Percentiles rank a stretch among this genome's conserved stretches.
These are phyloP conservation scores for Diutina mesorugosa DNA, from an alignment of 1,139 yeast genomes.

Conservation along the genomic window DNA sequence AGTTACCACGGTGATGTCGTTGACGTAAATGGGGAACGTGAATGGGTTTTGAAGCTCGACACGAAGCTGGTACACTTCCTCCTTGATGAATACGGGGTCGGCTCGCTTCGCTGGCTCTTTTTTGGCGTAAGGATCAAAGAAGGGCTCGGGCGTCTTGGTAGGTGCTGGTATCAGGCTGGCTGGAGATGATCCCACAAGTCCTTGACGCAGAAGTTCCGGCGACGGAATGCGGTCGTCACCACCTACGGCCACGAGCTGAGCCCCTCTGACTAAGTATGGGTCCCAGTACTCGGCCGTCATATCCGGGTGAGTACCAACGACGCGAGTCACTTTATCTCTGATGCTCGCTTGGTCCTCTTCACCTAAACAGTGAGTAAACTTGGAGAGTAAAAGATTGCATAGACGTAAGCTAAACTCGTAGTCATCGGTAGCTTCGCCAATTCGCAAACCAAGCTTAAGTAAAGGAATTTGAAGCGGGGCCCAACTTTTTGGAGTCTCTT, in stretches of 20 bases:
- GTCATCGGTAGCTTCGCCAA: conserved; percentile 41
- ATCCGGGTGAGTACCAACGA: conserved; percentile 7
- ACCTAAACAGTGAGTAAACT: conserved; percentile 37
- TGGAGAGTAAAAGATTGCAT: conserved; percentile 39
- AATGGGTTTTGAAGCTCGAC: conserved; percentile 70
- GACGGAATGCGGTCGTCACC: conserved; percentile 18
- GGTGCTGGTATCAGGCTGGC: neutral
- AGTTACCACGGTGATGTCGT: conserved; percentile 33
- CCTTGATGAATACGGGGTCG: conserved; percentile 31
- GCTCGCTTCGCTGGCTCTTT: conserved; percentile 10
- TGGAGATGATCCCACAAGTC: neutral
- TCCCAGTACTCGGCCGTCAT: conserved; percentile 45
- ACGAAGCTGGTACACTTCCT: conserved; percentile 40
- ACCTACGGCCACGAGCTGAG: conserved; percentile 6
- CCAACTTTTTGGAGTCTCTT: conserved; percentile 29
- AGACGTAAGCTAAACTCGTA: conserved; percentile 30
- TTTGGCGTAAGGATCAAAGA: conserved; percentile 24
- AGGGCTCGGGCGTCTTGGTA: conserved; percentile 5
- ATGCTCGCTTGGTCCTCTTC: conserved; percentile 22
- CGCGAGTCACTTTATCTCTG: conserved; percentile 15
- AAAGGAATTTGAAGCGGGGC: conserved; percentile 43
- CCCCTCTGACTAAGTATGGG: conserved; percentile 42
- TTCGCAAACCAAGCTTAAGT: conserved; percentile 38
- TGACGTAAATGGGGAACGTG: conserved; percentile 57
- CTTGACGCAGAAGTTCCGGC: neutral